Percentiles rank a stretch among this genome's conserved stretches.
Conservation (phyloP, 2,329 filamentous ascomycete genomes). For the Alternaria incomplexa region DNA sequence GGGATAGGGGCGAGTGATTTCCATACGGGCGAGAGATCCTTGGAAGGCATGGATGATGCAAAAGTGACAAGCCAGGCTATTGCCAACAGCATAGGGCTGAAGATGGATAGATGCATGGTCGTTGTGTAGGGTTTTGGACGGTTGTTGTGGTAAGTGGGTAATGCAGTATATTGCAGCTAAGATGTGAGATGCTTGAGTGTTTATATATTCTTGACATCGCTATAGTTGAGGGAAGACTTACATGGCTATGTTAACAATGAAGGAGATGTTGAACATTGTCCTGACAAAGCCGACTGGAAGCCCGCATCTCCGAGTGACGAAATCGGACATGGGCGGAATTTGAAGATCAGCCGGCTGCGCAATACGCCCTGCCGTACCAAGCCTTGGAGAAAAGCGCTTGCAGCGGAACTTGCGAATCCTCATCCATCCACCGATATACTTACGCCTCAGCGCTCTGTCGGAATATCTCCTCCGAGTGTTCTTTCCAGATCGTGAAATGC, state of each 20-base stretch:
- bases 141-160: neutral
- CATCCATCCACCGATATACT: neutral
- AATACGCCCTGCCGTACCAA: neutral
- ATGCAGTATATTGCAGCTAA: neutral
- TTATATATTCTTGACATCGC: neutral
- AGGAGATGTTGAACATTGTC: neutral
- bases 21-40: constrained; percentile 8
- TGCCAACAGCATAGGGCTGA: neutral
- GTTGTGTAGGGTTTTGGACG: neutral
- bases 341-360: neutral
- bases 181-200: neutral
- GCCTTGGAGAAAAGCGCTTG: neutral
- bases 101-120: neutral
- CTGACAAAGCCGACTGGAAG: neutral
- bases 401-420: neutral
- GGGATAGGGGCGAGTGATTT: constrained; percentile 22
- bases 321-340: neutral
- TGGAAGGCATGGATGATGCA: neutral
- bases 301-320: neutral
- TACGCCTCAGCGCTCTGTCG: constrained; percentile 12
- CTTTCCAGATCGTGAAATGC: constrained; percentile 31
- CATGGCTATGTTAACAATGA: neutral
- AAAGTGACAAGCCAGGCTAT: neutral
- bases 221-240: neutral
- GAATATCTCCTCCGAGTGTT: constrained; percentile 27